A percentile compares a stretch with the other conserved stretches of the same genome.
These are phyloP conservation scores for Moricandia arvensis DNA, from an alignment of 345 rosid species.

Conservation along the genomic window DNA sequence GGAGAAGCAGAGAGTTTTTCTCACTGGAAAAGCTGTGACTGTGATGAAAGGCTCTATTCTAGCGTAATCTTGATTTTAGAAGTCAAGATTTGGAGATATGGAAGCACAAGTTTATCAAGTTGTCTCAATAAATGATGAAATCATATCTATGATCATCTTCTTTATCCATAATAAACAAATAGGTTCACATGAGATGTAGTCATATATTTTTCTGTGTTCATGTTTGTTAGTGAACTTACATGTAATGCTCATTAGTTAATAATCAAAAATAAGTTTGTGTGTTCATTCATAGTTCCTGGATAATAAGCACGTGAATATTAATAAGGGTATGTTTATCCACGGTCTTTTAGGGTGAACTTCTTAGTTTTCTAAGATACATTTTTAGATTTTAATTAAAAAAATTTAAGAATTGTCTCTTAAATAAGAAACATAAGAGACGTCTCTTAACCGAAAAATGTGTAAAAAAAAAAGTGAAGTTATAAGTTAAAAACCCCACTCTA, in stretches of 20 bases:
- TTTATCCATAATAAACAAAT: background rate
- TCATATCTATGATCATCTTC: background rate
- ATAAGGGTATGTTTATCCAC: too few relatives aligned
- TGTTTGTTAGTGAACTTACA: background rate
- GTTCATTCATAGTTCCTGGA: background rate
- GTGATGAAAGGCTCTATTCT: constrained; percentile 58
- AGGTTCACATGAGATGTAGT: background rate
- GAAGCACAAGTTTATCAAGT: background rate
- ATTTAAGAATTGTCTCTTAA: too few relatives aligned
- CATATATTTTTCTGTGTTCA: background rate
- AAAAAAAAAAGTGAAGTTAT: too few relatives aligned
- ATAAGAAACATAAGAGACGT: too few relatives aligned
- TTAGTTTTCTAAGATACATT: too few relatives aligned
- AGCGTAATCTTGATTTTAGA: constrained; percentile 32
- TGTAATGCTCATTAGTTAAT: background rate
- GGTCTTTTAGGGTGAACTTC: too few relatives aligned
- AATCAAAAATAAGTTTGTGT: background rate
- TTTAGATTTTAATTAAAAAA: too few relatives aligned
- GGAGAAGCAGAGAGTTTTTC: constrained; percentile 50
- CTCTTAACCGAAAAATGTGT: too few relatives aligned
- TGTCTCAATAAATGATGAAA: background rate
- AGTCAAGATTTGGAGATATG: background rate
- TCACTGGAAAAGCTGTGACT: constrained; percentile 59
- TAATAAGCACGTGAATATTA: background rate
- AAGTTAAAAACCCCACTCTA: too few relatives aligned